Conservation (phyloP, 176 grass and related monocot genomes). For the Triticum dicoccoides region DNA sequence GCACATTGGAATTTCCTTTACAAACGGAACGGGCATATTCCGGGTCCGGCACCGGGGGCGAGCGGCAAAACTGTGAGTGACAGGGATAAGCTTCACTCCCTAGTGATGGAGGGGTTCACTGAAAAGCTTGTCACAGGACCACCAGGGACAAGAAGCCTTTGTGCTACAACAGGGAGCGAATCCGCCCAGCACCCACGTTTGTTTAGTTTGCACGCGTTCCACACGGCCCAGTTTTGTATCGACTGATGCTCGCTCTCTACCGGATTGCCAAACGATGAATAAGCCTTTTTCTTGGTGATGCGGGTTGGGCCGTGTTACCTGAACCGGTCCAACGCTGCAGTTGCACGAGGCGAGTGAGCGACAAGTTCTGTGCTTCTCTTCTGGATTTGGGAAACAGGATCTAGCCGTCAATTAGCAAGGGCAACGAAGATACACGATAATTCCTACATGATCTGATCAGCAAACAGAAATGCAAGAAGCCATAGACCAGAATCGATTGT, state of each 20-base stretch:
- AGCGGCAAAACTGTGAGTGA: not conserved
- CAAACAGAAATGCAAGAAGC: slow-evolving; percentile 12
- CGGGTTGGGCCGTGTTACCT: not conserved
- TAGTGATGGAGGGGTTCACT: slow-evolving; percentile 21
- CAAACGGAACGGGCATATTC: not conserved
- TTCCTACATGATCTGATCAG: slow-evolving; percentile 14
- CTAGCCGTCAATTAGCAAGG: not conserved
- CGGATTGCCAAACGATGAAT: no score
- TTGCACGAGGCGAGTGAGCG: no score
- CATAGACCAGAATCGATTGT: slow-evolving; percentile 12
- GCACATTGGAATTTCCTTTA: not conserved
- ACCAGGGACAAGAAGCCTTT: not conserved
- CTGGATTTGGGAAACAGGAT: not conserved
- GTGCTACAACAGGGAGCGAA: not conserved
- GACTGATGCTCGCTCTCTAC: no score
- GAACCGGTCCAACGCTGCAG: no score
- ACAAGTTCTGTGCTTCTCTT: no score
- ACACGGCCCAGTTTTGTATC: not conserved
- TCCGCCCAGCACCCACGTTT: not conserved
- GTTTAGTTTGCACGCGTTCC: not conserved
- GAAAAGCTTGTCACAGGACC: no score
- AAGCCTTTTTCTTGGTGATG: no score
- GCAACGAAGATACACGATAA: not conserved
- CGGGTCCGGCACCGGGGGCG: not conserved
- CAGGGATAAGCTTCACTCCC: slow-evolving; percentile 12